Conservation (phyloP, 345 rosid species). For the Clausena lansium region DNA sequence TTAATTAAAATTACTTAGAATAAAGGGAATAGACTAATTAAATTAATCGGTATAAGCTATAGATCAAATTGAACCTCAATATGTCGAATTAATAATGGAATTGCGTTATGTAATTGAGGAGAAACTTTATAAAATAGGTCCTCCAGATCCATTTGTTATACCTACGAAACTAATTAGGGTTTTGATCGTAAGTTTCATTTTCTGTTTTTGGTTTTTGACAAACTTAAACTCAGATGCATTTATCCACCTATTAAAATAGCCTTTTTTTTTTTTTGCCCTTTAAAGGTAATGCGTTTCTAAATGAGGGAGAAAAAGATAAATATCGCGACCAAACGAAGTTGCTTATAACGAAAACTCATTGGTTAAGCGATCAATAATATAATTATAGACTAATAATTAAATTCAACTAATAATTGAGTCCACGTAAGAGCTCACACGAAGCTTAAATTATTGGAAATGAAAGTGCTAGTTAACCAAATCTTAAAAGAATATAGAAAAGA, state of each 20-base stretch:
- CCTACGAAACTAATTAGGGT: neutral
- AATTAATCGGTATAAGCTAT: neutral
- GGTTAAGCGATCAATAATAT: neutral
- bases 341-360: neutral
- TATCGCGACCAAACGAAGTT: neutral
- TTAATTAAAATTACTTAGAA: neutral
- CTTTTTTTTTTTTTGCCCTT: too few species aligned
- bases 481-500: neutral
- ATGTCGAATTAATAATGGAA: neutral
- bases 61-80: neutral
- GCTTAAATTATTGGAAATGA: slow-evolving; percentile 6
- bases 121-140: neutral
- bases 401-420: slow-evolving; percentile 18
- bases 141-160: too few species aligned
- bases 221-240: neutral
- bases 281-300: too few species aligned
- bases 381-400: neutral
- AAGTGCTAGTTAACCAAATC: slow-evolving; percentile 24
- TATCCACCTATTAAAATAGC: too few species aligned
- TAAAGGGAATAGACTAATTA: neutral
- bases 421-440: slow-evolving; percentile 6
- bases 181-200: neutral
- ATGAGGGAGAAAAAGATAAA: neutral
- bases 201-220: too few species aligned
- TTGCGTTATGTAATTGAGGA: neutral